Base-by-base conservation (phyloP, 495 filamentous ascomycete genomes). In the Xylaria acuta region DNA sequence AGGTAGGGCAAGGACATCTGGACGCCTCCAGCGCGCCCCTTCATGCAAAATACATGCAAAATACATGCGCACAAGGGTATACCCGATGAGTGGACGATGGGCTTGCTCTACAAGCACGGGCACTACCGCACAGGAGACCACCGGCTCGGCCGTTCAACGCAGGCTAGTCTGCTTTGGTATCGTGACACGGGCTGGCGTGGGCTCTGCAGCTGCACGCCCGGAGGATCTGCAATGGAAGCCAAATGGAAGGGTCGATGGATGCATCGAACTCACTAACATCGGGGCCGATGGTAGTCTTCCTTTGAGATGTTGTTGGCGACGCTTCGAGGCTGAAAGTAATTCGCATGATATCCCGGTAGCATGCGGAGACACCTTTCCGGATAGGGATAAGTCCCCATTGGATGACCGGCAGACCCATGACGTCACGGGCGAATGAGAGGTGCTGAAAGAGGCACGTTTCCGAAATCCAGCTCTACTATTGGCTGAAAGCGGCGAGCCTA, bases 361-460 rank as follows among this genome's bases (percentile, higher is more conserved):
- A 25, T 11, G 5, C 65, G 65, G 47, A 32, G n/a, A 32, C 45
- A 20, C 49, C 49, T 67, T 43, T 16, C 65, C 49, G 0, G 8
- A 43, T 41, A 27, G 22, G 36, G 41, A 43, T 43, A 14, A 60
- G 65, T 5, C 30, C 5, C 32, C 18, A 27, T 40, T 20, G 16
- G 64, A 32, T 11, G 47, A 30, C 32, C 43, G 9, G 43, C 18
- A 12, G 22, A 36, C 65, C 47, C 59, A n/a, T 67, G 66, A 58
- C 14, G 32, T 62, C 73, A 69, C 69, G 68, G 73, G 74, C 76
- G 76, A 78, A 78, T 78, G 73, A 78, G 67, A 75, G 73, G 68
- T 74, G 69, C 68, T 49, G 76, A 32, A 71, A 45, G 47, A 72
- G 64, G 70, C 76, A 78, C 76, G 75, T 76, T 75, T 72, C 73